Evolutionary conservation across 352 stramenopile genomes (phyloP), one percentile per base, ranked within the genome.

Genomic region (Thraustochytrium striatum): DNA sequence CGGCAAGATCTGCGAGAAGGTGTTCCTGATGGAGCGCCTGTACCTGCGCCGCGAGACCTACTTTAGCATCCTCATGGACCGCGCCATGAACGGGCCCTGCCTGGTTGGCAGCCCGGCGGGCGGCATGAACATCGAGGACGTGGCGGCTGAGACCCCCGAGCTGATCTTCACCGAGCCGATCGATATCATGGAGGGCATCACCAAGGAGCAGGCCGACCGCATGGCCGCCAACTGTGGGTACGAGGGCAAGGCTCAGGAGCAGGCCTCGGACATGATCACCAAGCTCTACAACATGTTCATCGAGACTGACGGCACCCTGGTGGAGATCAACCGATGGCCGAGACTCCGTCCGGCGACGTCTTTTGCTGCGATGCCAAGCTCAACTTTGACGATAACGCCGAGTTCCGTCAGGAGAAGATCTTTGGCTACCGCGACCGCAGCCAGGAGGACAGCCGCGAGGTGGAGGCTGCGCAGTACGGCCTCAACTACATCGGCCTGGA

Each of bases 401-500:
- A 89, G 38, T 99, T 97, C 87, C 90, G 96, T 81, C 96, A 99
- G 87, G 91, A 94, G 86, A 90, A 96, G 30, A 95, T 97, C 85
- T 94, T 94, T 73, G 88, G 83, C 52, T 83, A 91, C 85, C 89
- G 91, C 69, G 91, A 95, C 86, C 93, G 90, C 86, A 91, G 83
- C 57, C 89, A 94, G 86, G 95, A 99, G 87, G 96, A 99, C 88
- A 83, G 90, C 19, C 91, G 95, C 83, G 96, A 99, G 85, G 90
- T 93, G 16, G 90, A 95, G 81, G 92, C 93, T 52, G 89, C 87
- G 53, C 93, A 96, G 79, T 93, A 95, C 83, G 94, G 97, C 88
- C 89, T 99, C 35, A 99, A 99, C 87, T 99, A 99, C 88, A 98
- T 99, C 84, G 95, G 95, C 58, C 88, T 99, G n/a, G 93, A 97